Base-by-base conservation (phyloP, 2,329 filamentous ascomycete species). In the Fusarium metavorans region DNA sequence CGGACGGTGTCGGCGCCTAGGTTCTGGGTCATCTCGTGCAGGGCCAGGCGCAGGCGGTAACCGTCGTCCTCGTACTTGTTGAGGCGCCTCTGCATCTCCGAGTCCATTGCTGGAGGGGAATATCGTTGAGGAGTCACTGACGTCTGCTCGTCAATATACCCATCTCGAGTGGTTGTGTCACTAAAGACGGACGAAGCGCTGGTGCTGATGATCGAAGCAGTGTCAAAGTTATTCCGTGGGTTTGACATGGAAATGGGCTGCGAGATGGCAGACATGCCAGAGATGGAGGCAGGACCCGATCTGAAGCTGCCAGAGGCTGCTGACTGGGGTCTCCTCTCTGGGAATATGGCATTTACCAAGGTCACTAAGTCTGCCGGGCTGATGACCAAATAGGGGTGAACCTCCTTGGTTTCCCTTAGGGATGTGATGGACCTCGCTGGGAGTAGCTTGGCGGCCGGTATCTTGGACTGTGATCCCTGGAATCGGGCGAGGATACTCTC, bases 271-370 rank as follows among this genome's bases (percentile, higher is more conserved):
- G 85, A 95, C 83, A 88, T 94, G 80, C 87, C 95, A 79, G 85
- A 94, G 79, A 87, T 89, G 72, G 87, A 94, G 83, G 85, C 95
- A 58, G 87, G 93, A 79, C 86, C 93, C 77, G 88, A 95, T 84
- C 85, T 89, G 82, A 90, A 87, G 80, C 84, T 92, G 82, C 86
- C 90, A 72, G 85, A 92, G 41, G 90, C 88, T 66, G 86, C 86
- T 2, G 92, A 94, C 39, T 87, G 86, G 2, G 93, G 91, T 45
- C 92, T 87, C 64, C 89, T 88, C 77, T 94, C 92, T 1, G 95
- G 95, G 79, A 95, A 97, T 16, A 98, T 88, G 13, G 93, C 92
- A 81, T 97, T 94, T 72, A 97, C 90, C 77, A 97, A 84, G 4
- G 94, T 95, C 39, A 93, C 86, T 74, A 97, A 85, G 81, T 98